A percentile compares a stretch with the other conserved stretches of the same genome.
Conservation (phyloP, 2,329 filamentous ascomycete species). For the Hawksworthiomyces lignivorus region DNA sequence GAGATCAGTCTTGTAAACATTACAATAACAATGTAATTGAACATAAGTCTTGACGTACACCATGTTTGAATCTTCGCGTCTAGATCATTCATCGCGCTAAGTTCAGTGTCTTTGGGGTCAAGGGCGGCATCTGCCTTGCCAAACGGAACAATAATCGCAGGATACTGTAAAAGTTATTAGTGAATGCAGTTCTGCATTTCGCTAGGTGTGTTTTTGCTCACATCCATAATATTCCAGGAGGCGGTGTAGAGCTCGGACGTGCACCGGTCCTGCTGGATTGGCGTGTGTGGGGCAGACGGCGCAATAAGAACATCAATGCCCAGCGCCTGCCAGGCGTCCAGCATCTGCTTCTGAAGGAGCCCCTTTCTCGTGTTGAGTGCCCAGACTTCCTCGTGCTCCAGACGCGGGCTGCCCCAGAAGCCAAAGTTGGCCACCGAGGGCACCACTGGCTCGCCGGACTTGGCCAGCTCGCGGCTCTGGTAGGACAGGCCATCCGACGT, state of each 20-base stretch:
- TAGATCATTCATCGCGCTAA: conserved; percentile 8
- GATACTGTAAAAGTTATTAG: conserved; percentile 8
- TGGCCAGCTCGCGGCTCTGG: conserved; percentile 11
- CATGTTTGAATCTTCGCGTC: conserved; percentile 9
- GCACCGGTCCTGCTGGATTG: not conserved
- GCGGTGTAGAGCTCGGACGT: conserved; percentile 15
- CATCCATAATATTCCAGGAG: conserved; percentile 14
- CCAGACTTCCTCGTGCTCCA: conserved; percentile 14
- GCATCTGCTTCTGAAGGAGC: conserved; percentile 14
- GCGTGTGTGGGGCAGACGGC: conserved; percentile 12
- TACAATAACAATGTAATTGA: no score
- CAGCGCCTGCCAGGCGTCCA: conserved; percentile 12
- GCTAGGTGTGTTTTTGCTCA: no score
- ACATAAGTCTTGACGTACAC: no score
- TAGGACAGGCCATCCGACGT: conserved; percentile 14
- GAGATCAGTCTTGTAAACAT: no score
- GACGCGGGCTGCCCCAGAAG: conserved; percentile 12
- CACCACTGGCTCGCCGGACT: conserved; percentile 21
- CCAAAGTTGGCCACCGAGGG: conserved; percentile 13
- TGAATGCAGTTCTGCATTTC: no score
- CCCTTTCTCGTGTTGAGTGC: conserved; percentile 12
- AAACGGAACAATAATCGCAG: conserved; percentile 12
- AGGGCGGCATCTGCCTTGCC: conserved; percentile 7
- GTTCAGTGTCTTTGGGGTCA: conserved; percentile 3
- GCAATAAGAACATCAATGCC: conserved; percentile 14